Percentiles rank a stretch among this genome's conserved stretches.
phyloP scores from a whole-genome alignment of 177 flowering plant species.

The Vitis hybrid region DNA sequence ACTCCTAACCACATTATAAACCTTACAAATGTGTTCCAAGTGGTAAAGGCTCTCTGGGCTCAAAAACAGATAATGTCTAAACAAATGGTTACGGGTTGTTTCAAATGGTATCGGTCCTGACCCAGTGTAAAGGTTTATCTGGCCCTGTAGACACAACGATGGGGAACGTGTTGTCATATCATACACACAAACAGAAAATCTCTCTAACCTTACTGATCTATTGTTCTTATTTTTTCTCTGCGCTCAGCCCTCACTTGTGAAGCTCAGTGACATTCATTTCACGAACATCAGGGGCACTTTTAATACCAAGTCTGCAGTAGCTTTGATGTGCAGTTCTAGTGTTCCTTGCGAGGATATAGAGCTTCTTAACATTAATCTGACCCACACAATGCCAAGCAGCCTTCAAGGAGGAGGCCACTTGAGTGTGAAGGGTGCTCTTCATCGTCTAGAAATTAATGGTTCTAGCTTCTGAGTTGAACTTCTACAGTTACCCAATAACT shows the following conservation, averaged over 20 bases:
- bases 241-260: constrained; percentile 31
- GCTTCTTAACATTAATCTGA: constrained; percentile 21
- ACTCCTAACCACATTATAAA: background rate
- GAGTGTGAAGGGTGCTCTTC: constrained; percentile 17
- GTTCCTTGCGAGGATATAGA: constrained; percentile 26
- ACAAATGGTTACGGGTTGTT: too few relatives aligned
- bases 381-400: background rate
- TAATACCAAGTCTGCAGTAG: constrained; percentile 21
- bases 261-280: constrained; percentile 22
- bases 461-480: background rate
- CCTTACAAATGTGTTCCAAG: too few relatives aligned
- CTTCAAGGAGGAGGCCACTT: background rate
- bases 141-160: too few relatives aligned
- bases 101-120: too few relatives aligned
- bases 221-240: too few relatives aligned
- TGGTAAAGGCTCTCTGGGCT: too few relatives aligned
- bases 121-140: too few relatives aligned
- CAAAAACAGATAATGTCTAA: too few relatives aligned
- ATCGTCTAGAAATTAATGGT: constrained; percentile 13
- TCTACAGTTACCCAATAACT: too few relatives aligned
- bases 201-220: too few relatives aligned
- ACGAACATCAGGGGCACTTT: constrained; percentile 37
- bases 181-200: too few relatives aligned
- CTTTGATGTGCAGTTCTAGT: constrained; percentile 28
- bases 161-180: too few relatives aligned